Base-by-base conservation (phyloP, 2,329 filamentous ascomycete species). In the Rugonectria rugulosa region DNA sequence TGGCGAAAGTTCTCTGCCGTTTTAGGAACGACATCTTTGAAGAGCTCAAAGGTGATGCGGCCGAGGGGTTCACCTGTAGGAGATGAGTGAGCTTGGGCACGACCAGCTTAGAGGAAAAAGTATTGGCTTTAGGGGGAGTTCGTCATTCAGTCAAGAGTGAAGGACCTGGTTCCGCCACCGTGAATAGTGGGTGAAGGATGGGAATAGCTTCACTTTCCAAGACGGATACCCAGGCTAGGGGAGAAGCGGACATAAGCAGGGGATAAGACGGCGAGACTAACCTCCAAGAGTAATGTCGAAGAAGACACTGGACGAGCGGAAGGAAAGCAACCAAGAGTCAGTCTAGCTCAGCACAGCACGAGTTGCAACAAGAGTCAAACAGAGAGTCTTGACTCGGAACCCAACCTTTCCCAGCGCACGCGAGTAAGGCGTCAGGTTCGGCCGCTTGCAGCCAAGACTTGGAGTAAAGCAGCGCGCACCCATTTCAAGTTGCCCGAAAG, bases 1-100 rank as follows among this genome's bases (percentile, higher is more conserved):
- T 96, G 92, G 41, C 93, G 90, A 74, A 99, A 98, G 79, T 98
- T 98, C 75, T 98, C 95, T 24, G 92, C 91, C 8, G 95, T 98
- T 68, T 88, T 88, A 61, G 93, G 92, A 0, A 92, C 90, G 19
- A 89, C 81, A 75, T 96, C 84, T 58, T 88, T 87, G 80, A 95
- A 97, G 59, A 99, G 86, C 76, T 97, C 91, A 73, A 97, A 92
- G 63, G 90, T 93, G 69, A 97, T 87, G 54, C 92, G 88, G 60
- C 93, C 93, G 14, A 97, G 84, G 3, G 91, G 88, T 70, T 96
- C 91, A 58, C 92, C 92, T 95, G 63, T 12, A 49, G 21, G 21
- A 11, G n/a, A 32, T 32, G 5, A 21, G 27, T 12, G 20, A 19
- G 23, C 38, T 31, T 15, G 14, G 20, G 45, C 14, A 17, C n/a